These are phyloP conservation scores for Fusarium continuum DNA, from an alignment of 2,329 filamentous ascomycete species.

Conservation along the genomic window DNA sequence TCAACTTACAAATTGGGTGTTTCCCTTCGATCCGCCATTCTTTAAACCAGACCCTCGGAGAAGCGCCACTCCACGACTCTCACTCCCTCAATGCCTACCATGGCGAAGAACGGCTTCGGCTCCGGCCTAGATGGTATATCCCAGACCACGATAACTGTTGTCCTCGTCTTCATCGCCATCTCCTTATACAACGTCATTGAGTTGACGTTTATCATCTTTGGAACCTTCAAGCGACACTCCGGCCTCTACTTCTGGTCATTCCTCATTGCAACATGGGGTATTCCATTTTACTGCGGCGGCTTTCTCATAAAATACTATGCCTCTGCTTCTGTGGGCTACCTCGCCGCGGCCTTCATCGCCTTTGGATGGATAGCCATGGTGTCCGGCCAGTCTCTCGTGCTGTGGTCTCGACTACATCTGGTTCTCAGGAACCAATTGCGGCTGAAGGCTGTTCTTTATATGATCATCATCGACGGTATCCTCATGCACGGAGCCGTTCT, in stretches of 20 bases:
- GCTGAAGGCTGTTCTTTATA: constrained; percentile 60
- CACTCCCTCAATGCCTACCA: background rate
- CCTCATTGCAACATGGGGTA: constrained; percentile 47
- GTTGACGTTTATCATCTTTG: constrained; percentile 48
- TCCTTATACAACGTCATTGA: constrained; percentile 51
- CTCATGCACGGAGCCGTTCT: constrained; percentile 63
- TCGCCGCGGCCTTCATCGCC: constrained; percentile 35
- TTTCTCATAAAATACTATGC: constrained; percentile 55
- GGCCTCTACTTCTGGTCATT: constrained; percentile 55
- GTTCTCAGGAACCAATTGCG: constrained; percentile 60
- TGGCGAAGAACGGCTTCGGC: constrained; percentile 34
- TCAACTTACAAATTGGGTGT: background rate
- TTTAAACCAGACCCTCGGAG: background rate
- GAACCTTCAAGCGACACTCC: constrained; percentile 48
- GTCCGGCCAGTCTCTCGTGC: constrained; percentile 67
- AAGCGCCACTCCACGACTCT: background rate
- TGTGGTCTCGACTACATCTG: constrained; percentile 70
- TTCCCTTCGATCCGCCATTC: background rate
- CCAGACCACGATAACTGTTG: constrained; percentile 32
- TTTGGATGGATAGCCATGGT: constrained; percentile 59
- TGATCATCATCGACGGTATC: constrained; percentile 66
- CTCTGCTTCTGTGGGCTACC: constrained; percentile 28
- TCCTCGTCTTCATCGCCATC: constrained; percentile 47
- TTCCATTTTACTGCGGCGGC: constrained; percentile 53
- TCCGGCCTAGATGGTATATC: constrained; percentile 38